These are phyloP conservation scores for Penicillium robsamsonii DNA, from an alignment of 495 filamentous ascomycete species.

Conservation along the genomic window DNA sequence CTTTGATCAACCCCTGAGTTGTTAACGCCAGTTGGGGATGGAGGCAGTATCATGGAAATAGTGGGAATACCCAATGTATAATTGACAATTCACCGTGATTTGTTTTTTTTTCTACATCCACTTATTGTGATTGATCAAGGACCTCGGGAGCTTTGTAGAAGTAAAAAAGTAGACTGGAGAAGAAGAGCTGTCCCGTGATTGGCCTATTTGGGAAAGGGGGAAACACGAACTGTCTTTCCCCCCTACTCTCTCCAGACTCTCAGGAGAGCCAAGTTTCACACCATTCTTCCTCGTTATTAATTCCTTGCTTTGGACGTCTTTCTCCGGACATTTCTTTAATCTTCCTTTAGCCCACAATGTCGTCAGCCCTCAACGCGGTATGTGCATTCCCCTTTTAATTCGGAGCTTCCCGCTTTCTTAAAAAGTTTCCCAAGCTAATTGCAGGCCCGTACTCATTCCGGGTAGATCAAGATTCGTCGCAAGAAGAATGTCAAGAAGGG, in stretches of 20 bases:
- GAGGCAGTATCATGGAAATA: background rate
- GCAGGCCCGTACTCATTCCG: conserved; percentile 18
- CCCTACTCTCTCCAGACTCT: conserved; percentile 18
- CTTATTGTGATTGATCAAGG: conserved; percentile 5
- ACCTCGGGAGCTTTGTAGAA: conserved; percentile 5
- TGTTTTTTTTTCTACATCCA: background rate
- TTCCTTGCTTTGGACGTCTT: conserved; percentile 20
- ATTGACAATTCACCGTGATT: background rate
- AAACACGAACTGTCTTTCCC: conserved; percentile 33
- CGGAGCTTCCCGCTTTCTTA: conserved; percentile 37
- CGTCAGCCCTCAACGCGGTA: conserved; percentile 62
- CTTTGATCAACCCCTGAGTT: conserved; percentile 34
- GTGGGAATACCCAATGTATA: background rate
- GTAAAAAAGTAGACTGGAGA: conserved; percentile 20
- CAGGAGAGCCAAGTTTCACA: conserved; percentile 23
- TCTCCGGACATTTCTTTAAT: conserved; percentile 22
- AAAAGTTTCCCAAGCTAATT: conserved; percentile 27
- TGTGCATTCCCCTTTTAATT: conserved; percentile 43
- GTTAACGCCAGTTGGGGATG: background rate
- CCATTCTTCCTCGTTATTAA: conserved; percentile 19
- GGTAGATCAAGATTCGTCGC: conserved; percentile 88
- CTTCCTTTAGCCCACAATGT: conserved; percentile 49
- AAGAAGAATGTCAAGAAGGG: conserved; percentile 99
- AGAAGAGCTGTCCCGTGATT: conserved; percentile 26
- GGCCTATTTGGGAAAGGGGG: conserved; percentile 32